These are phyloP conservation scores for Candida rishiriensis DNA, from an alignment of 805 yeast genomes.

Conservation along the genomic window DNA sequence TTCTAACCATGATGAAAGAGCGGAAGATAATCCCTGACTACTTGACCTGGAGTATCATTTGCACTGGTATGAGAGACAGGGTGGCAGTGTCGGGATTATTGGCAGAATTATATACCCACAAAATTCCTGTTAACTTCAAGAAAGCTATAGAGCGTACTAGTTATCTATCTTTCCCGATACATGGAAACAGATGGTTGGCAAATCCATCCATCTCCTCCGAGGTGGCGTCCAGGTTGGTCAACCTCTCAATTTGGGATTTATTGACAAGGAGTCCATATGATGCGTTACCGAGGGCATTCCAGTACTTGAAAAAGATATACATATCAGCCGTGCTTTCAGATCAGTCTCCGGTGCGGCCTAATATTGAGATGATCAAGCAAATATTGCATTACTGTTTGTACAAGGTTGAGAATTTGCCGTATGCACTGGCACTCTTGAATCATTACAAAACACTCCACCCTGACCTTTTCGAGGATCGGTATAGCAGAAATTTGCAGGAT, in stretches of 20 bases:
- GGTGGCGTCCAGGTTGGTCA: too few species aligned
- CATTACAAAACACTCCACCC: conserved; percentile 5
- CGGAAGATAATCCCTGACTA: conserved; percentile 7
- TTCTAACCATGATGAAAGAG: conserved; percentile 4
- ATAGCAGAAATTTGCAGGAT: not conserved
- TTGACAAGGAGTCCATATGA: too few species aligned
- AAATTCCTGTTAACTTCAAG: conserved; percentile 9
- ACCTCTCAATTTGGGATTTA: too few species aligned
- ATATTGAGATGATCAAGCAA: too few species aligned
- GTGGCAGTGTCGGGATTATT: conserved; percentile 3
- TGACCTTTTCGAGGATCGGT: conserved; percentile 1
- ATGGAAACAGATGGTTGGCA: too few species aligned
- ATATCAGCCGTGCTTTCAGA: too few species aligned
- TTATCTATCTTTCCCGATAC: too few species aligned
- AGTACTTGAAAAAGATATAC: too few species aligned
- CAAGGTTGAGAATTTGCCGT: conserved; percentile 13
- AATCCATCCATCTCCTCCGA: too few species aligned
- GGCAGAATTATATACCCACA: conserved; percentile 1
- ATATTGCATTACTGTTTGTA: too few species aligned
- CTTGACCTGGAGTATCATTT: conserved; percentile 14
- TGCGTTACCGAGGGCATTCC: too few species aligned
- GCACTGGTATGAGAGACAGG: conserved; percentile 4
- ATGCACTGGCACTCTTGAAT: conserved; percentile 16
- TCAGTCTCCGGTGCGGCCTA: too few species aligned
- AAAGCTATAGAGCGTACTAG: not conserved